Evolutionary conservation across 495 filamentous ascomycete genomes (phyloP).

Genomic region (Penicillium goetzii): DNA sequence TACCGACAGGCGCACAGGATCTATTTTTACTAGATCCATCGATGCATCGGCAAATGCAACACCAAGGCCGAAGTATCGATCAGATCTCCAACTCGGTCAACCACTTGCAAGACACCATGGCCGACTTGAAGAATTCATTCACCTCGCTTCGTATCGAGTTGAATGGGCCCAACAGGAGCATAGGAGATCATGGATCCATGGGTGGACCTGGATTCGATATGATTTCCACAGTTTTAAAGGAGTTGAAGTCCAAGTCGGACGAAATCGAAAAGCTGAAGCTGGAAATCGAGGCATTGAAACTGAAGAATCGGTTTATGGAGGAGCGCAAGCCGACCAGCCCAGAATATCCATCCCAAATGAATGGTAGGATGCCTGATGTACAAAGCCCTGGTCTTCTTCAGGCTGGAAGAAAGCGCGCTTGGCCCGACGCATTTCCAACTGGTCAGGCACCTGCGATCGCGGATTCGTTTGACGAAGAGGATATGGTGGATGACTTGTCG

Average conservation of each 20-base stretch:
- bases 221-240: conserved; percentile 49
- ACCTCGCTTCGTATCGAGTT: conserved; percentile 49
- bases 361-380: conserved; percentile 37
- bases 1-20: conserved; percentile 32
- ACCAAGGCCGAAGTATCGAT: conserved; percentile 48
- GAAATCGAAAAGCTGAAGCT: conserved; percentile 52
- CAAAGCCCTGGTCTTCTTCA: conserved; percentile 46
- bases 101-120: conserved; percentile 51
- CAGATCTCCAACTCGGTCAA: conserved; percentile 51
- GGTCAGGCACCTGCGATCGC: conserved; percentile 35
- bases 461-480: conserved; percentile 47
- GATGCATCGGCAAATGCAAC: conserved; percentile 46
- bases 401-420: conserved; percentile 43
- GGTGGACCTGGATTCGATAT: conserved; percentile 41
- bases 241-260: conserved; percentile 49
- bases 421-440: conserved; percentile 37
- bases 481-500: conserved; percentile 38
- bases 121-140: conserved; percentile 50
- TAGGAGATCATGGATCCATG: conserved; percentile 21
- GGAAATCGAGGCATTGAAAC: conserved; percentile 50
- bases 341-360: conserved; percentile 8
- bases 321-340: conserved; percentile 30
- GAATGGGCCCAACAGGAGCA: conserved; percentile 35
- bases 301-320: conserved; percentile 46
- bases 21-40: conserved; percentile 25